These are phyloP conservation scores for Coemansia sp. DNA, from an alignment of 192 early-diverging fungal species.

Conservation along the genomic window DNA sequence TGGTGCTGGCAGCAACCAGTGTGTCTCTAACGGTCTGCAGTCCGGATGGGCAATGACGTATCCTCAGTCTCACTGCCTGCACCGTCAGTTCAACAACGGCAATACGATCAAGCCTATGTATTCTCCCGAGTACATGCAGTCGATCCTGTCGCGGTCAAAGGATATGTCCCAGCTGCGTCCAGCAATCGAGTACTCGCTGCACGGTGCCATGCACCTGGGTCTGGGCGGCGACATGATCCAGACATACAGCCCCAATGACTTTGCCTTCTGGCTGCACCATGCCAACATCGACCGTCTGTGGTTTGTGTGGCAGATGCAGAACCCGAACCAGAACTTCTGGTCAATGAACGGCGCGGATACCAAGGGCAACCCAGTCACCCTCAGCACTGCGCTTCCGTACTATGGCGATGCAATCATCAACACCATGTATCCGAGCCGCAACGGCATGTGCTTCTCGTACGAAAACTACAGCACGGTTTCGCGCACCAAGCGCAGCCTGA, in stretches of 20 bases:
- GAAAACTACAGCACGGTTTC: constrained; percentile 28
- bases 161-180: constrained; percentile 46
- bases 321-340: constrained; percentile 43
- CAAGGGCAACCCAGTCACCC: constrained; percentile 15
- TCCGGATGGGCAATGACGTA: constrained; percentile 20
- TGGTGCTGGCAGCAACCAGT: constrained; percentile 29
- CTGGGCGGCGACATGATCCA: constrained; percentile 53
- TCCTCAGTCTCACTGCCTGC: constrained; percentile 42
- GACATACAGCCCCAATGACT: constrained; percentile 53
- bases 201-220: constrained; percentile 43
- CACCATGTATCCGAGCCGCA: constrained; percentile 34
- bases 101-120: constrained; percentile 37
- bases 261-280: constrained; percentile 56
- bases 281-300: constrained; percentile 55
- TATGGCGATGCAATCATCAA: constrained; percentile 30
- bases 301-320: constrained; percentile 53
- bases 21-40: constrained; percentile 35
- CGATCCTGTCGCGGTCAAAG: constrained; percentile 35
- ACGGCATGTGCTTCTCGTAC: constrained; percentile 51
- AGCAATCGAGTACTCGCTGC: constrained; percentile 44
- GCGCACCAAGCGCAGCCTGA: constrained; percentile 30
- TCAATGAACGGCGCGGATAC: constrained; percentile 27
- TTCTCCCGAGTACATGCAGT: constrained; percentile 50
- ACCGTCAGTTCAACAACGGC: constrained; percentile 50
- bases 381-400: constrained; percentile 15